phyloP scores from a whole-genome alignment of 1,284 basidiomycete genomes.

The Lentinus polychrous region DNA sequence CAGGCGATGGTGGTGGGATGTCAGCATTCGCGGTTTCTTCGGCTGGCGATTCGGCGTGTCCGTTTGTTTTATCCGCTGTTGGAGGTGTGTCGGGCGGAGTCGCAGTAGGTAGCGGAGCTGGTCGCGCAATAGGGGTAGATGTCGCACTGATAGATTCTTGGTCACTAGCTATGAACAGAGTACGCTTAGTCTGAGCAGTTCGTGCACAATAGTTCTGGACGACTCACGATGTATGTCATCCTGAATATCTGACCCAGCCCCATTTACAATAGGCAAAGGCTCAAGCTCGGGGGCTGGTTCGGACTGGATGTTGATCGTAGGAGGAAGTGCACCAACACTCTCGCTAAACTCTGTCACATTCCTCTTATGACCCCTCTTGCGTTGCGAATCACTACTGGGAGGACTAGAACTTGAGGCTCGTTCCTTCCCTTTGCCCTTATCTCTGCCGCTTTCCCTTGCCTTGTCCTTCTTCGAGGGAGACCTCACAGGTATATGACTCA shows the following conservation, averaged over 20 bases:
- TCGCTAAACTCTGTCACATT: slow-evolving; percentile 25
- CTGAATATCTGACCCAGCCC: slow-evolving; percentile 9
- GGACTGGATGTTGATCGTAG: slow-evolving; percentile 14
- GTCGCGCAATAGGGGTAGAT: slow-evolving; percentile 33
- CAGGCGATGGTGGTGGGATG: slow-evolving; percentile 9
- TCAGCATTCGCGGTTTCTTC: slow-evolving; percentile 7
- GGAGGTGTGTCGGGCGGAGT: slow-evolving; percentile 14
- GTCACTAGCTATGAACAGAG: slow-evolving; percentile 29
- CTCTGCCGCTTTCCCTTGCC: background rate
- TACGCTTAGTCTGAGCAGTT: background rate
- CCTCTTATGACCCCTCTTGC: slow-evolving; percentile 23
- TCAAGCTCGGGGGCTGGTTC: slow-evolving; percentile 12
- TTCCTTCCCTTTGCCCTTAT: too few relatives aligned
- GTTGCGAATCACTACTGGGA: slow-evolving; percentile 5
- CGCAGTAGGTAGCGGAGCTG: slow-evolving; percentile 21
- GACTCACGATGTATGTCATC: slow-evolving; percentile 30
- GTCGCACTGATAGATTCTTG: slow-evolving; percentile 25
- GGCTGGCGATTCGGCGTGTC: background rate
- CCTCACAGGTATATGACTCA: slow-evolving; percentile 41
- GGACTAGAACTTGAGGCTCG: too few relatives aligned
- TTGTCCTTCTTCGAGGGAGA: slow-evolving; percentile 22
- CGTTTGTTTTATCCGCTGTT: slow-evolving; percentile 1
- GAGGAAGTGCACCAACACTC: slow-evolving; percentile 21
- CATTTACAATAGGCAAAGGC: background rate
- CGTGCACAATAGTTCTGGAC: background rate